These are phyloP conservation scores for Ophiostoma ulmi DNA, from an alignment of 2,329 filamentous ascomycete genomes.

Conservation along the genomic window DNA sequence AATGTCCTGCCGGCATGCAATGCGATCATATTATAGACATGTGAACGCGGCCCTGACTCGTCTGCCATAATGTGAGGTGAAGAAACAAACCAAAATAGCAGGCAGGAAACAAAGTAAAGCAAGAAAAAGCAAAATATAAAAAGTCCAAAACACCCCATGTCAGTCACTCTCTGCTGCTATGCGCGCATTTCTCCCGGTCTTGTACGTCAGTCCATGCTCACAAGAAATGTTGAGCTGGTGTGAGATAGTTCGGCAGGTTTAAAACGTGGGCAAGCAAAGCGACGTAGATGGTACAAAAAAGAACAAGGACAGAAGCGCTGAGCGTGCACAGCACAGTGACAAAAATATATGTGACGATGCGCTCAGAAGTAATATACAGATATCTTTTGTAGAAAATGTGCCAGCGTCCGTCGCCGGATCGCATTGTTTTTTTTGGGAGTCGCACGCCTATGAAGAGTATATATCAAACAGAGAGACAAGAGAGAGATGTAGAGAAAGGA, in stretches of 20 bases:
- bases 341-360: slow-evolving; percentile 13
- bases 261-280: background rate
- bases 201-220: background rate
- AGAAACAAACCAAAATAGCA: background rate
- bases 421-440: slow-evolving; percentile 21
- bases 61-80: background rate
- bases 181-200: background rate
- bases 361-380: slow-evolving; percentile 25
- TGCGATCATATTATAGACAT: background rate
- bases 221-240: background rate
- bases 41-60: background rate
- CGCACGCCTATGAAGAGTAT: slow-evolving; percentile 29
- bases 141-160: background rate
- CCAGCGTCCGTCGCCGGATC: slow-evolving; percentile 26
- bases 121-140: background rate
- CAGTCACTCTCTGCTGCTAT: background rate
- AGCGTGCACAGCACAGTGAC: background rate
- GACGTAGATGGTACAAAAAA: background rate
- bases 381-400: slow-evolving; percentile 23
- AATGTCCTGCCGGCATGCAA: background rate
- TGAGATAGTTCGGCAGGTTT: background rate
- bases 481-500: slow-evolving; percentile 4
- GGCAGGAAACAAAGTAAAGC: background rate
- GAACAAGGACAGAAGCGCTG: background rate
- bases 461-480: slow-evolving; percentile 24